Evolutionary conservation across 169 alveolate genomes (phyloP).

Genomic region (Cardiosporidium cionae): DNA sequence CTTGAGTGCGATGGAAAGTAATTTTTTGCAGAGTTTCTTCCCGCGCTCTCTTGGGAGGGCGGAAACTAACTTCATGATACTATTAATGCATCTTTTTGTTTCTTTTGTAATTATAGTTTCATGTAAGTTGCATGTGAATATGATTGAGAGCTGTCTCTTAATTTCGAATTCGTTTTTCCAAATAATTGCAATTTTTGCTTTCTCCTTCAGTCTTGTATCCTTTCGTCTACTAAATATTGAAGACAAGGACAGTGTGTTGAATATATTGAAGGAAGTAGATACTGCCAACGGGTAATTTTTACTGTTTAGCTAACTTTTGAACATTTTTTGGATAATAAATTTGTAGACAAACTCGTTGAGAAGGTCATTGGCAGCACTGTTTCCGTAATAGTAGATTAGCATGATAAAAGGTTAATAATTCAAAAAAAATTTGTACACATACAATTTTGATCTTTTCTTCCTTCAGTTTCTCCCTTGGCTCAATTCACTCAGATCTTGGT

Average conservation of each 20-base stretch:
- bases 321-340: too few species aligned
- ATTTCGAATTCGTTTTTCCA: neutral
- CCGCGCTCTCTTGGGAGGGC: too few species aligned
- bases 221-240: constrained; percentile 8
- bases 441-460: neutral
- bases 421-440: neutral
- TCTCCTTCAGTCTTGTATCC: constrained; percentile 6
- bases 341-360: too few species aligned
- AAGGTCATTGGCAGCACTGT: too few species aligned
- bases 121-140: neutral
- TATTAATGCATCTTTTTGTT: neutral
- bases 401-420: neutral
- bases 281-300: constrained; percentile 12
- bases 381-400: too few species aligned
- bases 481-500: neutral
- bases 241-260: constrained; percentile 19
- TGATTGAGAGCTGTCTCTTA: neutral
- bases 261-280: constrained; percentile 2
- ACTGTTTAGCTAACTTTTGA: neutral
- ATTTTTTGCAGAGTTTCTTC: too few species aligned
- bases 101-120: neutral
- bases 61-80: too few species aligned
- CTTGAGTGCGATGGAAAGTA: too few species aligned
- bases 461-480: neutral
- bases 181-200: neutral